Evolutionary conservation across 306 rosid species (phyloP), one percentile per base, ranked within the genome.

Genomic region (Casuarina glauca): DNA sequence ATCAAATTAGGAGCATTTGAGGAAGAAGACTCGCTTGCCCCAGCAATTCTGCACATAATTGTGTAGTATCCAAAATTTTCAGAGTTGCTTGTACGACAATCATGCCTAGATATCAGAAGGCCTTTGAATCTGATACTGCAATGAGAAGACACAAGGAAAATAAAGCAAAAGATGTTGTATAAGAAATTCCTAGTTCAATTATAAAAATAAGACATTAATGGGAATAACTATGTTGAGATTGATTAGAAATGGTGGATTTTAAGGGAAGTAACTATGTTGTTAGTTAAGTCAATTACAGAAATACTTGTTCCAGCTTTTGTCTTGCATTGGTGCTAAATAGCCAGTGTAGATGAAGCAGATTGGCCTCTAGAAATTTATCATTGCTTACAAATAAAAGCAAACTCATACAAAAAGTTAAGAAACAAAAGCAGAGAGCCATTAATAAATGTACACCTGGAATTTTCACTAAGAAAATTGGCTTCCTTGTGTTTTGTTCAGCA

Each of bases 1-100:
- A 78, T 78, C 43, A 81, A 6, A 7, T 81, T n/a, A 58, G 55
- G 69, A 12, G 85, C 51, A 20, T 80, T 81, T 5, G 84, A 13
- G 12, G 86, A 73, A 51, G 88, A 49, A 54, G 84, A 45, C 45
- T 80, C 81, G 4, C 57, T 81, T 68, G 70, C 77, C 70, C 50
- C 69, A 20, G 80, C 68, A 44, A 86, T 41, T 42, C 78, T 76
- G 87, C 88, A 88, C 76, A 67, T 86, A 15, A 88, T 67, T 42
- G 80, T 8, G 41, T 53, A 69, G 69, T 43, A 35, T 58, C 75
- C 46, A 62, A 44, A 44, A 60, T 46, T 19, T 71, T 68, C 72
- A 0, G 32, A 39, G 35, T 74, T 79, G 45, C 55, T 32, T 60
- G 73, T 41, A 32, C 38, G 10, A 58, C 46, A 54, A 19, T 51